Conservation (phyloP, 225 moss, liverwort and hornwort species). For the Lunularia cruciata region DNA sequence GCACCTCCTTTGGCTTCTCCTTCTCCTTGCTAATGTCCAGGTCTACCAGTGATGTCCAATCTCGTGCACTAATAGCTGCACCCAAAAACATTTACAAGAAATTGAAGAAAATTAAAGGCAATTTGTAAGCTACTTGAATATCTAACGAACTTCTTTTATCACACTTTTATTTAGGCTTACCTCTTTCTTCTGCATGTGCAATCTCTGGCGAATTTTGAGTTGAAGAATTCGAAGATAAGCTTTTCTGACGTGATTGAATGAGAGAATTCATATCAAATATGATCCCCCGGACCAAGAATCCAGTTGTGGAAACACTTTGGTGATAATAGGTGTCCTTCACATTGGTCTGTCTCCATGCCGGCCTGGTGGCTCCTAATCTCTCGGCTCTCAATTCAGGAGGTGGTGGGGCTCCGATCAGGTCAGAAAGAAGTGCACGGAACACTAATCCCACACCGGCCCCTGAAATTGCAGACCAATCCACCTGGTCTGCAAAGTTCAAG, state of each 20-base stretch:
- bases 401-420: slow-evolving; percentile 73
- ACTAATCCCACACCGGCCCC: slow-evolving; percentile 64
- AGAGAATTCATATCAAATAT: slow-evolving; percentile 81
- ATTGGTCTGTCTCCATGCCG: slow-evolving; percentile 56
- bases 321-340: slow-evolving; percentile 61
- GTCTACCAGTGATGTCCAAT: slow-evolving; percentile 72
- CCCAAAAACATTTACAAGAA: too few species aligned
- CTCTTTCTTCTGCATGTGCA: too few species aligned
- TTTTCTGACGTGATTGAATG: too few species aligned
- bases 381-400: slow-evolving; percentile 56
- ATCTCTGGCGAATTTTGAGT: too few species aligned
- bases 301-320: slow-evolving; percentile 39
- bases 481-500: slow-evolving; percentile 39
- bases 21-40: slow-evolving; percentile 41
- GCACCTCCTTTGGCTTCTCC: slow-evolving; percentile 31
- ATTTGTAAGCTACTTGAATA: too few species aligned
- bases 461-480: slow-evolving; percentile 77
- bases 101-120: too few species aligned
- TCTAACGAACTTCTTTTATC: too few species aligned
- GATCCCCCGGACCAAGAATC: slow-evolving; percentile 68
- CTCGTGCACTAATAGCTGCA: slow-evolving; percentile 54
- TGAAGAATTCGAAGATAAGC: too few species aligned
- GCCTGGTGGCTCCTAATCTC: slow-evolving; percentile 46
- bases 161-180: too few species aligned
- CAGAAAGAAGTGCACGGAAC: slow-evolving; percentile 70